Conservation (phyloP, 129 eudicot species). For the Artemisia tridentata region DNA sequence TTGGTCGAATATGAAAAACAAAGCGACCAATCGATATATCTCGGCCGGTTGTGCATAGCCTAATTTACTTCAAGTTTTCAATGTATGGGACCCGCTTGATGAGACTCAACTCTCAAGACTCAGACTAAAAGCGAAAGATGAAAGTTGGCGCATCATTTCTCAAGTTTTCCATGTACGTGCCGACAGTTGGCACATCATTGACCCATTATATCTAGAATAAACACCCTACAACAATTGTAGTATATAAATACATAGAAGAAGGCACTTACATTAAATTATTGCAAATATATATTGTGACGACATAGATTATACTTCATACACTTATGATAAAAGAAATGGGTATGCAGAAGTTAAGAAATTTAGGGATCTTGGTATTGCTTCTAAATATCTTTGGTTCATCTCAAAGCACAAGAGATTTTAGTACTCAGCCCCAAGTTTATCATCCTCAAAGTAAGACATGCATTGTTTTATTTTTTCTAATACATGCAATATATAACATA, state of each 20-base stretch:
- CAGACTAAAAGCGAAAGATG: constrained; percentile 14
- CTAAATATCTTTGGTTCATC: constrained; percentile 29
- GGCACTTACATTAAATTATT: constrained; percentile 12
- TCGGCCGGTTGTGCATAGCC: too few relatives aligned
- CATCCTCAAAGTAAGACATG: constrained; percentile 32
- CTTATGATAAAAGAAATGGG: constrained; percentile 10
- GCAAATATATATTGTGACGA: not conserved
- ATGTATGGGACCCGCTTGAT: too few relatives aligned
- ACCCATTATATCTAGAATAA: constrained; percentile 22
- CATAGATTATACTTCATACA: not conserved
- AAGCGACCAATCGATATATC: too few relatives aligned
- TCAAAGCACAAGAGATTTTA: constrained; percentile 23
- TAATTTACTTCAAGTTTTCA: too few relatives aligned
- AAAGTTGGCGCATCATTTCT: constrained; percentile 15
- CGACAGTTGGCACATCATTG: constrained; percentile 22
- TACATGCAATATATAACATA: not conserved
- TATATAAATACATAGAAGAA: constrained; percentile 22
- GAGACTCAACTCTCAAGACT: not conserved
- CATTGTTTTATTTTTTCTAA: not conserved
- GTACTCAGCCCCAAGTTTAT: constrained; percentile 9
- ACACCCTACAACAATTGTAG: not conserved
- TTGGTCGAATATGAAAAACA: too few relatives aligned
- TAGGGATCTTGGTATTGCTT: constrained; percentile 26
- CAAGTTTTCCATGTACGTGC: too few relatives aligned
- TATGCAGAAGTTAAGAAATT: constrained; percentile 22